Evolutionary conservation across 257 asterid species (phyloP).

Genomic region (Jacaranda copaia): DNA sequence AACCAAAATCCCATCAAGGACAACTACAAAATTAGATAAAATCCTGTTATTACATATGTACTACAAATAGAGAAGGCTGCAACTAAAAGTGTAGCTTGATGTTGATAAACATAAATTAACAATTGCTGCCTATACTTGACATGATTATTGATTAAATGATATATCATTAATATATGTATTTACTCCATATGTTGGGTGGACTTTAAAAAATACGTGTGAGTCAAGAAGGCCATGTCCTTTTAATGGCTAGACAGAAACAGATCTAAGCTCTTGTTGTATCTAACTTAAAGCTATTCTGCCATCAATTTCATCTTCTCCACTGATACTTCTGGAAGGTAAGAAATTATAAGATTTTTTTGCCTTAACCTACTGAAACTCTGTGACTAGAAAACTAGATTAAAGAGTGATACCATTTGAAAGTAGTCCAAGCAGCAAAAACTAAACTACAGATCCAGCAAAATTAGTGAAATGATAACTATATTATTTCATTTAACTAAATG

Average conservation of each 20-base stretch:
- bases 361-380: too few species aligned
- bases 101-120: constrained; percentile 2
- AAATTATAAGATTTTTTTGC: neutral
- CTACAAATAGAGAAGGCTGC: neutral
- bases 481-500: too few species aligned
- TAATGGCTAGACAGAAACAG: too few species aligned
- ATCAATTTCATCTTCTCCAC: neutral
- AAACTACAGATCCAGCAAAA: too few species aligned
- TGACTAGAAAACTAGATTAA: too few species aligned
- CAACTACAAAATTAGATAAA: constrained; percentile 43
- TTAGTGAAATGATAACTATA: too few species aligned
- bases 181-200: neutral
- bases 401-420: too few species aligned
- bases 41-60: neutral
- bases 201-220: neutral
- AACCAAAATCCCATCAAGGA: constrained; percentile 96
- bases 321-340: neutral
- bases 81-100: neutral
- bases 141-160: neutral
- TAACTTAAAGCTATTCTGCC: neutral
- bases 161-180: neutral
- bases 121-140: neutral
- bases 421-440: too few species aligned
- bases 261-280: too few species aligned
- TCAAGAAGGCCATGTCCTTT: neutral